Evolutionary conservation across 495 filamentous ascomycete species (phyloP), one percentile per base, ranked within the genome.

Genomic region (Tuber borchii): DNA sequence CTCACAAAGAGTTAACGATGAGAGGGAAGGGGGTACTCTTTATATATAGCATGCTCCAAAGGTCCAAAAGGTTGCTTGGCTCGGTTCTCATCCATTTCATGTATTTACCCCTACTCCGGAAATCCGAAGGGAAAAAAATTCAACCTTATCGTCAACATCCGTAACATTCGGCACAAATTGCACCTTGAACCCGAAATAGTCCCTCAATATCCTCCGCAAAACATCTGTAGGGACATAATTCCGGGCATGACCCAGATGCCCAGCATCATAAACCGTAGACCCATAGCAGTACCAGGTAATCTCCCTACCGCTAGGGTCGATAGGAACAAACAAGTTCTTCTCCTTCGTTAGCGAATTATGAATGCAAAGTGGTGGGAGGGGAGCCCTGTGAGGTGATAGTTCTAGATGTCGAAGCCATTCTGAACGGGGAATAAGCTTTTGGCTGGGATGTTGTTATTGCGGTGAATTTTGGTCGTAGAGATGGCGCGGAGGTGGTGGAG

Each of bases 211-310:
- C 80, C 95, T 88, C 51, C 94, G 89, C 76, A 98, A 90, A 69
- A 99, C 95, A 84, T 98, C 95, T 22, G 93, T 96, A 44, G 89
- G 91, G 73, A 97, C 92, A 91, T 97, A 97, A 85, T 97, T 99
- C 73, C 94, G 87, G 17, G 93, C 93, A 85, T 97, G 94, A 37
- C 94, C 95, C 56, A 97, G 84, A 88, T 97, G 93, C 75, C 92
- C 88, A 84, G 93, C 91, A 83, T 97, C 94, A 83, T 97, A 98
- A 26, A 96, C 93, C 17, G 95, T 98, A 70, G 95, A 95, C 1
- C 95, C 93, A 85, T 93, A 97, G 68, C 89, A 91, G 85, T 97
- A 97, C 93, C 94, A 97, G 5, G 88, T 91, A 2, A 97, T 88
- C 78, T 91, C 91, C 73, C 89, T 91, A 0, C 86, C 87, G 17